A percentile compares a stretch with the other conserved stretches of the same genome.
Conservation (phyloP, 495 filamentous ascomycete species). For the Staphylotrichum longicolle region DNA sequence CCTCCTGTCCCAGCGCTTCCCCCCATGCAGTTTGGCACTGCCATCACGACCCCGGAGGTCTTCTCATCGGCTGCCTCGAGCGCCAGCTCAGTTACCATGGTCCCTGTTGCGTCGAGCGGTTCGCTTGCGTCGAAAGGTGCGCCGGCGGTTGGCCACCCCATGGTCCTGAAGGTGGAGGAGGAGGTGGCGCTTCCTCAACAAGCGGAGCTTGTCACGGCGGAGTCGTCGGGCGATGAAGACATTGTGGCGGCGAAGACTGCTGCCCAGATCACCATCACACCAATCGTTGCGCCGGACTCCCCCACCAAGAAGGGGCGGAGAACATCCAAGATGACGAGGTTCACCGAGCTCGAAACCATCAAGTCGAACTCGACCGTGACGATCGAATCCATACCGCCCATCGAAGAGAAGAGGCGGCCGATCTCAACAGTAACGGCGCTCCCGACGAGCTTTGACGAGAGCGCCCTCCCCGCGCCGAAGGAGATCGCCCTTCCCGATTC, state of each 20-base stretch:
- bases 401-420: slow-evolving; percentile 16
- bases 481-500: slow-evolving; percentile 11
- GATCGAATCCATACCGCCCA: slow-evolving; percentile 6
- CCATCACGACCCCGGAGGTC: slow-evolving; percentile 15
- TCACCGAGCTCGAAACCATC: slow-evolving; percentile 30
- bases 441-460: slow-evolving; percentile 27
- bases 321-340: slow-evolving; percentile 20
- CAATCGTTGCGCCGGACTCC: not conserved
- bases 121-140: slow-evolving; percentile 18
- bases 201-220: not conserved
- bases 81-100: slow-evolving; percentile 25
- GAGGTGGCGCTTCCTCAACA: not conserved
- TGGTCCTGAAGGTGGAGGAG: slow-evolving; percentile 6
- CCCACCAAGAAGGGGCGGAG: slow-evolving; percentile 16
- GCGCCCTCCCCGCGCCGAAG: slow-evolving; percentile 19
- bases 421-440: slow-evolving; percentile 8
- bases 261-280: not conserved
- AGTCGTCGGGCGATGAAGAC: slow-evolving; percentile 9
- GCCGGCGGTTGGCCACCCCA: not conserved
- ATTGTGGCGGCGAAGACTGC: not conserved
- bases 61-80: slow-evolving; percentile 23
- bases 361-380: slow-evolving; percentile 24
- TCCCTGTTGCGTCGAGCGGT: slow-evolving; percentile 21
- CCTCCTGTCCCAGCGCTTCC: slow-evolving; percentile 34
- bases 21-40: slow-evolving; percentile 25